Percentiles rank a stretch among this genome's conserved stretches.
phyloP scores from a whole-genome alignment of 139 green algal genomes.

The Yamagishiella unicocca region DNA sequence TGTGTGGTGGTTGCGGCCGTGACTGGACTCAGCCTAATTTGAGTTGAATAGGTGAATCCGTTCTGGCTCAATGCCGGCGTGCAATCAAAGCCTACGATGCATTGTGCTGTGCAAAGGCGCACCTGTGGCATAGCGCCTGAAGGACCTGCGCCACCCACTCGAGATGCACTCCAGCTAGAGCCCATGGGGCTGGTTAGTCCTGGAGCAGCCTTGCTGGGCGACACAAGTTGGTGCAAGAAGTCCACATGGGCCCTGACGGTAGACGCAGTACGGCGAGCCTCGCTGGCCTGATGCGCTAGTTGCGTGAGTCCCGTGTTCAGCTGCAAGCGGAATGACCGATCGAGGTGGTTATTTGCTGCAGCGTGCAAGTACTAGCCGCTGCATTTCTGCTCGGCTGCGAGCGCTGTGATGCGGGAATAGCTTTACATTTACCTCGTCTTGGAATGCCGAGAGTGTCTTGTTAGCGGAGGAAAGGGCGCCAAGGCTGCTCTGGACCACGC shows the following conservation, averaged over 20 bases:
- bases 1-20: too few species aligned
- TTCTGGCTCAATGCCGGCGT: too few species aligned
- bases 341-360: too few species aligned
- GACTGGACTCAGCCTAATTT: too few species aligned
- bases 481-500: neutral
- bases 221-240: slow-evolving; percentile 19
- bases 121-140: too few species aligned
- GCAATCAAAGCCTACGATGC: too few species aligned
- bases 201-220: neutral
- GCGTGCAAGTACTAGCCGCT: too few species aligned
- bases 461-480: slow-evolving; percentile 26
- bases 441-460: neutral
- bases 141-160: too few species aligned
- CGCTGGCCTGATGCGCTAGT: slow-evolving; percentile 26
- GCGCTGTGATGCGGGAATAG: too few species aligned
- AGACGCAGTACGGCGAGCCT: neutral
- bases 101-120: too few species aligned
- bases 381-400: too few species aligned
- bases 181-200: neutral
- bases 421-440: slow-evolving; percentile 11
- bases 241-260: slow-evolving; percentile 17
- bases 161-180: neutral
- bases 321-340: slow-evolving; percentile 33
- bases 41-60: too few species aligned
- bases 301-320: slow-evolving; percentile 37